Percentiles rank a stretch among this genome's conserved stretches.
These are phyloP conservation scores for Betula pendula DNA, from an alignment of 306 rosid genomes.

Conservation along the genomic window DNA sequence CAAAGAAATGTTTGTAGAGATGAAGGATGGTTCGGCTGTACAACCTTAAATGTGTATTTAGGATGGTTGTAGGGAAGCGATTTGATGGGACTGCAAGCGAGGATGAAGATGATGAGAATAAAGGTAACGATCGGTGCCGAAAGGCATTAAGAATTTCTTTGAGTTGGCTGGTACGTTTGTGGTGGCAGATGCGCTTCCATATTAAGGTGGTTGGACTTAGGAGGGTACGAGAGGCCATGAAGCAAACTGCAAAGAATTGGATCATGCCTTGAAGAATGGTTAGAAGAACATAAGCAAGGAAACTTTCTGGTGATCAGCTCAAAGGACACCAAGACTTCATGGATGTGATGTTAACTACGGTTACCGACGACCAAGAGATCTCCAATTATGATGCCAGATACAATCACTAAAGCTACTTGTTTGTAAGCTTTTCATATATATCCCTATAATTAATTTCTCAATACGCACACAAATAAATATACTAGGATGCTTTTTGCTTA, in stretches of 20 bases:
- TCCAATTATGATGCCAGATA: slow-evolving; percentile 9
- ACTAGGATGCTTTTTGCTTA: too few species aligned
- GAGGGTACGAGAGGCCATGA: slow-evolving; percentile 38
- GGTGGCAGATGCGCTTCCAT: slow-evolving; percentile 25
- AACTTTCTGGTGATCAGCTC: background rate
- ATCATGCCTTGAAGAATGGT: slow-evolving; percentile 11
- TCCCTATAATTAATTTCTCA: too few species aligned
- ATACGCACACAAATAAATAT: too few species aligned
- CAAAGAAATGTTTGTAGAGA: slow-evolving; percentile 10
- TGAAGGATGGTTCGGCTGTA: slow-evolving; percentile 39
- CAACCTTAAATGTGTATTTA: slow-evolving; percentile 16
- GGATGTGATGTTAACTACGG: slow-evolving; percentile 20
- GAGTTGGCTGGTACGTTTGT: background rate
- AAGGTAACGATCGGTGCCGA: background rate
- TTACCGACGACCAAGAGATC: background rate
- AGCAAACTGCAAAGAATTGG: slow-evolving; percentile 16
- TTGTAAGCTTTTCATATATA: background rate
- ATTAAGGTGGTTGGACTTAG: slow-evolving; percentile 36
- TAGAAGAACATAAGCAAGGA: slow-evolving; percentile 27
- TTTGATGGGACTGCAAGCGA: too few species aligned
- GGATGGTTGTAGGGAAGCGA: slow-evolving; percentile 23
- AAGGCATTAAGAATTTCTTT: slow-evolving; percentile 19
- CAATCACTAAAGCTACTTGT: background rate
- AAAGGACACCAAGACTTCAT: slow-evolving; percentile 20
- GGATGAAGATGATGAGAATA: too few species aligned